Base-by-base conservation (phyloP, 257 asterid species). In the Hygrophila difformis region DNA sequence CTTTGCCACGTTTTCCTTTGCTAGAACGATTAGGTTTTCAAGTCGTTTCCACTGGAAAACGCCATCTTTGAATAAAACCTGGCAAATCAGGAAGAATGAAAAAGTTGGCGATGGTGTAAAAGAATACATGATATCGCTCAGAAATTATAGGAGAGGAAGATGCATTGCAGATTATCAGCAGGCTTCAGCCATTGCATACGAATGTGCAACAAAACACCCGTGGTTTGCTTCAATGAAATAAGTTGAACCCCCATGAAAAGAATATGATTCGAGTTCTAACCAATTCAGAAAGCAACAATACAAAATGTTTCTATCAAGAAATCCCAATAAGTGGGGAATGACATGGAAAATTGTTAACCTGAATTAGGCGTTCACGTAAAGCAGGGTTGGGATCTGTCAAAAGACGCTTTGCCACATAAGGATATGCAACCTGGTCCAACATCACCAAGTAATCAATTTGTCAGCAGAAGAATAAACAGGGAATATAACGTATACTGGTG, bases 371-470 rank as follows among this genome's bases (percentile, higher is more conserved):
- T 66, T 76, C 93, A 36, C 98, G 93, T 52, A 91, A 66, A 55
- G 98, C 96, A 16, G 98, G 98, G 72, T 91, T 86, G 26, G 98
- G 98, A 74, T 91, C 96, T 48, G 98, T 91, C 57, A 91, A 75
- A 55, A 91, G 89, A 21, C 96, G 96, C 81, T 91, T 91, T 44
- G 98, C 98, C 53, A 91, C 75, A 57, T 91, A 91, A 49, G 98
- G 98, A 86, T 91, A 91, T 39, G 98, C 98, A n/a, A 91, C 98
- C 98, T 91, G 77, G 51, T 51, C 44, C 43, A 68, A 56, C 41
- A 38, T 56, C 53, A 61, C 55, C 39, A 28, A 31, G 18, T 47
- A 61, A 51, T 33, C 37, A 5, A 26, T 8, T 1, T 0, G 4
- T 26, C 31, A 26, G 8, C 31, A 26, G 8, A 33, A 33, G 37